phyloP scores from a whole-genome alignment of 108 stramenopile species.

The Chaetoceros muelleri region DNA sequence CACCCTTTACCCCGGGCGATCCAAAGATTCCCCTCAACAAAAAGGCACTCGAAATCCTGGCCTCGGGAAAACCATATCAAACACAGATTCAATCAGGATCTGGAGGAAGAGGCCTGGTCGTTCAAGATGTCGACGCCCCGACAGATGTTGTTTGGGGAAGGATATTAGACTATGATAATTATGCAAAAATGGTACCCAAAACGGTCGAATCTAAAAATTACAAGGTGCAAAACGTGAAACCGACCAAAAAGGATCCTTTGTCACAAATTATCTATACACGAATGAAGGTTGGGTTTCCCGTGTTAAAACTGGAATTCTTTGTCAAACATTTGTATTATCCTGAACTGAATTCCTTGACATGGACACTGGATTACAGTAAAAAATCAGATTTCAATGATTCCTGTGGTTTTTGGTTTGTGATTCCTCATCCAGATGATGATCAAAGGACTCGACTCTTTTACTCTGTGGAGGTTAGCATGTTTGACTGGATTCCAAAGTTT shows the following conservation, averaged over 20 bases:
- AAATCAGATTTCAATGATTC: constrained; percentile 45
- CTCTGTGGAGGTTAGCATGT: constrained; percentile 40
- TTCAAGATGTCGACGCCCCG: constrained; percentile 50
- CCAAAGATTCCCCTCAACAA: constrained; percentile 39
- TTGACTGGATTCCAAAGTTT: constrained; percentile 47
- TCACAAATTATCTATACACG: constrained; percentile 35
- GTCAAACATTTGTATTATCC: constrained; percentile 33
- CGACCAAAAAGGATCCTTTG: constrained; percentile 24
- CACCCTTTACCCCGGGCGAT: constrained; percentile 41
- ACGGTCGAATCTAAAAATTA: constrained; percentile 37
- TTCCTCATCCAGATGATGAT: constrained; percentile 38
- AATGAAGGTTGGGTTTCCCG: constrained; percentile 41
- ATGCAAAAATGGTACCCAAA: constrained; percentile 37
- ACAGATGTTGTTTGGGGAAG: constrained; percentile 35
- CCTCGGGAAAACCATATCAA: constrained; percentile 40
- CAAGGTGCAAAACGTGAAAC: constrained; percentile 21
- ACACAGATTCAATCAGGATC: constrained; percentile 34
- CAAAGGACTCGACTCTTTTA: constrained; percentile 35
- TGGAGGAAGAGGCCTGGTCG: constrained; percentile 40
- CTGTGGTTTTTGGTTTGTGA: constrained; percentile 37
- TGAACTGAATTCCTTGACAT: constrained; percentile 25
- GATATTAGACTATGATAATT: constrained; percentile 43
- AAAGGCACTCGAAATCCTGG: constrained; percentile 29
- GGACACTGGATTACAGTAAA: constrained; percentile 39
- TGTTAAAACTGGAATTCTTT: constrained; percentile 42